Base-by-base conservation (phyloP, 208 protist genomes). In the Vickermania spadyakhi region DNA sequence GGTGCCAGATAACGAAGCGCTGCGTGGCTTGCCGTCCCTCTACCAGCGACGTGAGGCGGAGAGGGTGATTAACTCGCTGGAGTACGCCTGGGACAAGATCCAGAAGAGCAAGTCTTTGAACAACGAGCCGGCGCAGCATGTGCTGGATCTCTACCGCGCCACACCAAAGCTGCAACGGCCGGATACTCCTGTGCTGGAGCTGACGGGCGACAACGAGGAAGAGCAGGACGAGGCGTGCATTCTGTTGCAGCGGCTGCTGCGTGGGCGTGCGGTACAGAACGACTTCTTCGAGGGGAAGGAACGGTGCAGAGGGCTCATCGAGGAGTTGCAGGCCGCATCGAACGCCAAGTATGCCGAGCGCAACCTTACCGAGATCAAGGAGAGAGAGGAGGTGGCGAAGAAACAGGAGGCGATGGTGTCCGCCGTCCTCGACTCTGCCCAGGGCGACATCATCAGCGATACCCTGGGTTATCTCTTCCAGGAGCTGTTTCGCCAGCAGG, bases 271-370 rank as follows among this genome's bases (percentile, higher is more conserved):
- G 1, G 91, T 94, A 50, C 90, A 97, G 75, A 96, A 94, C 65
- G 87, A 94, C 72, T 95, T 96, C 77, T 96, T 93, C 67, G 93
- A 97, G 53, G 93, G 93, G 21, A 94, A 94, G 54, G 92, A 96
- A 70, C 79, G 92, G 13, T 94, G 89, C 70, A 77, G 85, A 51
- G 89, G 87, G 11, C 84, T 97, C 31, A 97, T 97, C 50, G 79
- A 86, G 54, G 92, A 97, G 63, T 66, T 97, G 63, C 89, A 96
- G 78, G 88, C 86, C 1, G 92, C 89, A 26, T 91, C 82, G 14
- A 81, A 84, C 55, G 89, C 87, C 7, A 91, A 94, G 62, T 75
- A 79, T n/a, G 79, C 75, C 22, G 75, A 92, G 58, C 64, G 57
- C 57, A 74, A 61, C 55, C 55, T 45, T 3, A 63, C 54, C 0